phyloP scores from a whole-genome alignment of 1,284 basidiomycete genomes.

The Cryptococcus depauperatus region DNA sequence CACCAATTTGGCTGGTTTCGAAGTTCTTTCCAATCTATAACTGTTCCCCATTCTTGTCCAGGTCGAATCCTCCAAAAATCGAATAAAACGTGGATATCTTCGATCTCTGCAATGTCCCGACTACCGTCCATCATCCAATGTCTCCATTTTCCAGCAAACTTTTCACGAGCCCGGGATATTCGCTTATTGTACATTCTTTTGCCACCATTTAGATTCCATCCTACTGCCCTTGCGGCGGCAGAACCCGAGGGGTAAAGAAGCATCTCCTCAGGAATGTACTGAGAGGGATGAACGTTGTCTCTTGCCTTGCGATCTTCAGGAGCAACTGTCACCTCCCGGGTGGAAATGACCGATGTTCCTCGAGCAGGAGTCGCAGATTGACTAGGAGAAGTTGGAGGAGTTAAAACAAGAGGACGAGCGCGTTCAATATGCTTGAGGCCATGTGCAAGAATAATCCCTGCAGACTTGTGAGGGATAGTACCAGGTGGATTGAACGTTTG shows the following conservation, averaged over 20 bases:
- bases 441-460: constrained; percentile 29
- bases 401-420: constrained; percentile 31
- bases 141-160: constrained; percentile 41
- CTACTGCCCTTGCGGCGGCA: constrained; percentile 31
- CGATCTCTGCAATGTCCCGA: constrained; percentile 40
- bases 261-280: constrained; percentile 40
- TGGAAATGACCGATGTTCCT: constrained; percentile 17
- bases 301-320: constrained; percentile 7
- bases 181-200: constrained; percentile 34
- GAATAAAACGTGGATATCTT: constrained; percentile 32
- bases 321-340: constrained; percentile 17
- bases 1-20: constrained; percentile 28
- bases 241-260: constrained; percentile 39
- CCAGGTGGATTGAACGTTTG: constrained; percentile 39
- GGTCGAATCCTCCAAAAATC: constrained; percentile 8
- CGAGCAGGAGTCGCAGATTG: constrained; percentile 17
- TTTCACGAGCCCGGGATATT: constrained; percentile 38
- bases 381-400: constrained; percentile 36
- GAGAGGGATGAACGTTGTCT: constrained; percentile 15
- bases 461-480: constrained; percentile 35
- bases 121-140: constrained; percentile 38
- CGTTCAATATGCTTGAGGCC: constrained; percentile 41
- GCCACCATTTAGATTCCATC: constrained; percentile 43
- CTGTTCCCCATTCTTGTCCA: constrained; percentile 5
- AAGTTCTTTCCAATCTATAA: constrained; percentile 36